A percentile compares a stretch with the other conserved stretches of the same genome.
phyloP scores from a whole-genome alignment of 2,329 filamentous ascomycete species.

The Zymoseptoria crescenta region DNA sequence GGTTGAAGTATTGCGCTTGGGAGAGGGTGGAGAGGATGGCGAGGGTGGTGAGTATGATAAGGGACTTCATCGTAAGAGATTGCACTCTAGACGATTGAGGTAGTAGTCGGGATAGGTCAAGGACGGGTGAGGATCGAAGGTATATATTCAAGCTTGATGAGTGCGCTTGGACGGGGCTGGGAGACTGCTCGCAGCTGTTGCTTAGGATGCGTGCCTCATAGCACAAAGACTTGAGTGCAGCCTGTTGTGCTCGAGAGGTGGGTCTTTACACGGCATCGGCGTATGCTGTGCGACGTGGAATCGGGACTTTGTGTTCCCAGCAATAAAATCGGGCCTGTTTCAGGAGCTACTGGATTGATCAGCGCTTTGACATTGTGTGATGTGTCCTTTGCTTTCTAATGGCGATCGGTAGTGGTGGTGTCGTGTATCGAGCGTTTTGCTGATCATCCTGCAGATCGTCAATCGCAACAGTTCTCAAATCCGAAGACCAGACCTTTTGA shows the following conservation, averaged over 20 bases:
- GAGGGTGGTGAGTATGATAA: conserved; percentile 13
- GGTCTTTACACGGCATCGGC: neutral
- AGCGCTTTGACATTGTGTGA: neutral
- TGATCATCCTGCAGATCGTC: neutral
- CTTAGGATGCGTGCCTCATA: neutral
- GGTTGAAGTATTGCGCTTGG: conserved; percentile 20
- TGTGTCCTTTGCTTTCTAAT: no score
- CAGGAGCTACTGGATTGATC: neutral
- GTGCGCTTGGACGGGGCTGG: neutral
- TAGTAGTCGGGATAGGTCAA: no score
- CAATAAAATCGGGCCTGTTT: neutral
- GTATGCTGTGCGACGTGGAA: neutral
- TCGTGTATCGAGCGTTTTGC: neutral
- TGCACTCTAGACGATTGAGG: neutral
- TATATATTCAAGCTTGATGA: no score
- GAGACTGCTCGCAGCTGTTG: neutral
- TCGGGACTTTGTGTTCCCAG: neutral
- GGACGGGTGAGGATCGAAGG: no score
- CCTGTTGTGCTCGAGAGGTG: neutral
- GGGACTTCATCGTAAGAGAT: conserved; percentile 19
- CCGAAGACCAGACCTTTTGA: neutral
- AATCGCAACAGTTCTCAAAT: neutral
- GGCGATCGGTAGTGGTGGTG: neutral
- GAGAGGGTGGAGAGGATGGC: conserved; percentile 11
- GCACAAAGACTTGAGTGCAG: neutral